phyloP scores from a whole-genome alignment of 768 basidiomycete genomes.

The Basidioascus undulatus region DNA sequence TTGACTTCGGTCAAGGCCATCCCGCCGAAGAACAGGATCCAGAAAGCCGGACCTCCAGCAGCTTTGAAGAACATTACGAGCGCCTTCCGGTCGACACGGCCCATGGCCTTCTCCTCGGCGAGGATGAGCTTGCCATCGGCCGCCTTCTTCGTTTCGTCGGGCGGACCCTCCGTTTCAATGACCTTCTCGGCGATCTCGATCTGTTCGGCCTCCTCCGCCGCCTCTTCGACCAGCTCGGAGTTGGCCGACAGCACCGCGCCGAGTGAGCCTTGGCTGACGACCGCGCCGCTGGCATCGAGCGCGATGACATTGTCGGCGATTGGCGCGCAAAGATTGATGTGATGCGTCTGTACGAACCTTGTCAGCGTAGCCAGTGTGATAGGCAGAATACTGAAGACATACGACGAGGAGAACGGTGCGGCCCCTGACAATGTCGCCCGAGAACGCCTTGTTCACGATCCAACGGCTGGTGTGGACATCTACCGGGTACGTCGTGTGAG shows the following conservation, averaged over 20 bases:
- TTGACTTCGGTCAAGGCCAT: background rate
- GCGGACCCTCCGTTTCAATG: conserved; percentile 3
- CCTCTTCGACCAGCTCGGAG: conserved; percentile 11
- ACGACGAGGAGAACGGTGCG: conserved; percentile 34
- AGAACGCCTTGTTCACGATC: conserved; percentile 28
- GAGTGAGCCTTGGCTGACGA: conserved; percentile 15
- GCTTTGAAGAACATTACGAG: background rate
- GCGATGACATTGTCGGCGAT: conserved; percentile 17
- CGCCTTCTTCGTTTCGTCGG: background rate
- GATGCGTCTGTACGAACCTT: conserved; percentile 16
- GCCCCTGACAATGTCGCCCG: conserved; percentile 25
- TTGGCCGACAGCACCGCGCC: conserved; percentile 11
- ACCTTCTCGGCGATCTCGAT: conserved; percentile 8
- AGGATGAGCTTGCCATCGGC: background rate
- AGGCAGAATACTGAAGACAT: conserved; percentile 7
- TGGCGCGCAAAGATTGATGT: conserved; percentile 17
- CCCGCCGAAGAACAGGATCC: background rate
- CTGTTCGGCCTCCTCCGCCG: conserved; percentile 9
- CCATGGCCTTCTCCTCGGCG: background rate
- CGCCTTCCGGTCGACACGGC: background rate
- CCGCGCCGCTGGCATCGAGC: conserved; percentile 14
- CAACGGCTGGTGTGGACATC: conserved; percentile 32
- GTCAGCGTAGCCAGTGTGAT: background rate
- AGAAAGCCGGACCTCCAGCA: background rate
- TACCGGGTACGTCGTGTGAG: too few relatives aligned